These are phyloP conservation scores for Tausonia pullulans DNA, from an alignment of 1,284 basidiomycete genomes.

Conservation along the genomic window DNA sequence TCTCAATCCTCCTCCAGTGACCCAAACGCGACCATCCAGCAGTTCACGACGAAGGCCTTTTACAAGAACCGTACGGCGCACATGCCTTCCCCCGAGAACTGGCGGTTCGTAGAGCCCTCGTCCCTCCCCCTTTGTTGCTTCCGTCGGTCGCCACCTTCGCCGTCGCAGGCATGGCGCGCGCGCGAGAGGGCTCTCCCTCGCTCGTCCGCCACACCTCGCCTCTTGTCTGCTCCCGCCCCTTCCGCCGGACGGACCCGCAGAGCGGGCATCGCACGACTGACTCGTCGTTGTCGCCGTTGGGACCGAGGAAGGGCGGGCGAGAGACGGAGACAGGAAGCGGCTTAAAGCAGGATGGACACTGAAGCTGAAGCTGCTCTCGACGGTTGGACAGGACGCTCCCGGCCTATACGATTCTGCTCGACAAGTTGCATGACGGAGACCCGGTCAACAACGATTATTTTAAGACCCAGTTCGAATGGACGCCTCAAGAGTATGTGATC, in stretches of 20 bases:
- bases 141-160: too few species aligned
- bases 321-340: too few species aligned
- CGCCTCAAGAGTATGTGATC: slow-evolving; percentile 51
- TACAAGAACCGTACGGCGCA: not conserved
- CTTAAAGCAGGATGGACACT: too few species aligned
- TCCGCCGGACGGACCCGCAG: not conserved
- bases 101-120: slow-evolving; percentile 5
- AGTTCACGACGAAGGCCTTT: slow-evolving; percentile 12
- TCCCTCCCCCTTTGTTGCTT: not conserved
- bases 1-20: not conserved
- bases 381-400: slow-evolving; percentile 43
- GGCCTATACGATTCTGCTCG: slow-evolving; percentile 70
- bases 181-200: not conserved
- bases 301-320: too few species aligned
- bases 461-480: slow-evolving; percentile 62
- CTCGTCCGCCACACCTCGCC: not conserved
- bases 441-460: slow-evolving; percentile 77
- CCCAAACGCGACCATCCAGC: slow-evolving; percentile 4
- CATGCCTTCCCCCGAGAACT: slow-evolving; percentile 8
- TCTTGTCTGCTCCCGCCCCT: not conserved
- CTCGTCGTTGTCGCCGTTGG: too few species aligned
- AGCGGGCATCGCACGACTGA: not conserved
- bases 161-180: not conserved
- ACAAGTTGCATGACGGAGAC: slow-evolving; percentile 86
- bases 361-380: not conserved